A percentile compares a stretch with the other conserved stretches of the same genome.
Evolutionary conservation across 495 filamentous ascomycete genomes (phyloP).

Genomic region (Lasiosphaeriaceae sp.): DNA sequence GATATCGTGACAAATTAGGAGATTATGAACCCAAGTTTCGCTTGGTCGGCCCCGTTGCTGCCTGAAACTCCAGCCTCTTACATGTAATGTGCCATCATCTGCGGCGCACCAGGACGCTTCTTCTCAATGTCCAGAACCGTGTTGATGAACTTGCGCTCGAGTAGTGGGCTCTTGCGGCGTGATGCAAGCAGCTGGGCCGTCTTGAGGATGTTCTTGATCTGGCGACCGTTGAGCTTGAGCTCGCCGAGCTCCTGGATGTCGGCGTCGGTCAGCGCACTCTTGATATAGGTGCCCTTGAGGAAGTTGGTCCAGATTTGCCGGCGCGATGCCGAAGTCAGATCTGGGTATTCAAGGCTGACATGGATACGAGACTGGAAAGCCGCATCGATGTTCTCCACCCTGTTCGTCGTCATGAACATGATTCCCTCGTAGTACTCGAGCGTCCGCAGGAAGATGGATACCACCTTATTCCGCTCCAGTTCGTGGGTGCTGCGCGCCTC

Average conservation of each 20-base stretch:
- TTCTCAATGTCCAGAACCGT: slow-evolving; percentile 30
- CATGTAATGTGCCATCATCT: slow-evolving; percentile 23
- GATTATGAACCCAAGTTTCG: too few species aligned
- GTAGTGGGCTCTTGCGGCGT: slow-evolving; percentile 22
- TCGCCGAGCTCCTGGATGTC: slow-evolving; percentile 34
- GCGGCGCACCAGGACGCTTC: slow-evolving; percentile 20
- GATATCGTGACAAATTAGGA: too few species aligned
- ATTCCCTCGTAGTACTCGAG: slow-evolving; percentile 57
- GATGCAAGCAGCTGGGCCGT: slow-evolving; percentile 37
- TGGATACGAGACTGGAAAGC: slow-evolving; percentile 53
- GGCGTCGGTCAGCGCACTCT: slow-evolving; percentile 20
- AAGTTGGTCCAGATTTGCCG: slow-evolving; percentile 31
- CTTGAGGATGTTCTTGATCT: slow-evolving; percentile 54
- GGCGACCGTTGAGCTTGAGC: slow-evolving; percentile 36
- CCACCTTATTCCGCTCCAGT: slow-evolving; percentile 52
- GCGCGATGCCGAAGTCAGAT: slow-evolving; percentile 33
- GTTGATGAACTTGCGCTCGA: slow-evolving; percentile 27
- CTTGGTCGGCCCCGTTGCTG: too few species aligned
- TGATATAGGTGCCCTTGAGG: slow-evolving; percentile 21
- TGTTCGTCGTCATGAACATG: slow-evolving; percentile 58
- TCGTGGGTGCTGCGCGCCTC: slow-evolving; percentile 52
- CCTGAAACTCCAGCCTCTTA: slow-evolving; percentile 10
- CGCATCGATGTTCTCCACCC: slow-evolving; percentile 44
- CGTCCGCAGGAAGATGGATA: slow-evolving; percentile 54
- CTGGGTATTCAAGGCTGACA: slow-evolving; percentile 42